Conservation (phyloP, 768 basidiomycete genomes). For the Pisolithus marmoratus region DNA sequence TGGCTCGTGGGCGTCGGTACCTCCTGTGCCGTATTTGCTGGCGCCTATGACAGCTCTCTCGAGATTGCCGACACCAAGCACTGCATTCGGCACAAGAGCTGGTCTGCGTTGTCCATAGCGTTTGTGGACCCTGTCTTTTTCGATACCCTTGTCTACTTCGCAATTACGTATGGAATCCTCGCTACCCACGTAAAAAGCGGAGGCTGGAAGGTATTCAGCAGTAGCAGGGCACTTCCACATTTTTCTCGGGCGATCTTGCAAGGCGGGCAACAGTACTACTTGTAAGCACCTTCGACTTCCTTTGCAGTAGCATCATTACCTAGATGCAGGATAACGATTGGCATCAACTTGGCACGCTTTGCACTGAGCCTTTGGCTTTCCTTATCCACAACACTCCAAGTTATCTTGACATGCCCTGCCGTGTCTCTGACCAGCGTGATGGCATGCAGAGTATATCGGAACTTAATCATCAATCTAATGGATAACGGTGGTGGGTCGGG, state of each 20-base stretch:
- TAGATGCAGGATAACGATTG: neutral
- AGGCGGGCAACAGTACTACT: conserved; percentile 30
- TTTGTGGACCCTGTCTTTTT: conserved; percentile 17
- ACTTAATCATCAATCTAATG: neutral
- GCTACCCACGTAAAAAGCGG: conserved; percentile 5
- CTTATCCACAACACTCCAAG: neutral
- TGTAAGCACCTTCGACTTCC: conserved; percentile 18
- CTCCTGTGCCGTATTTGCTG: conserved; percentile 18
- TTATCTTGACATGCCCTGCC: neutral
- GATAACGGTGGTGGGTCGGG: no score
- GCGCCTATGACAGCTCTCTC: conserved; percentile 9
- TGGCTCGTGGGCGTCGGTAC: conserved; percentile 25
- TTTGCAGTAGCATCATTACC: neutral
- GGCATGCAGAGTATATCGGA: neutral
- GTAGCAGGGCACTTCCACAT: conserved; percentile 15
- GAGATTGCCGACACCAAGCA: conserved; percentile 22
- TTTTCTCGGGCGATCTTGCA: conserved; percentile 24
- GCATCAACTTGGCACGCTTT: conserved; percentile 1
- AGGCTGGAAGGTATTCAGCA: conserved; percentile 12
- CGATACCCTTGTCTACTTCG: conserved; percentile 29
- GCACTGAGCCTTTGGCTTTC: neutral
- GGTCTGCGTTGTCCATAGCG: conserved; percentile 12
- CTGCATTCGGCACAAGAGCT: conserved; percentile 17
- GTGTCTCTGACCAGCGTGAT: neutral
- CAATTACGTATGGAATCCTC: conserved; percentile 23